These are phyloP conservation scores for Taiozyma sp. DNA, from an alignment of 1,139 yeast genomes.

Conservation along the genomic window DNA sequence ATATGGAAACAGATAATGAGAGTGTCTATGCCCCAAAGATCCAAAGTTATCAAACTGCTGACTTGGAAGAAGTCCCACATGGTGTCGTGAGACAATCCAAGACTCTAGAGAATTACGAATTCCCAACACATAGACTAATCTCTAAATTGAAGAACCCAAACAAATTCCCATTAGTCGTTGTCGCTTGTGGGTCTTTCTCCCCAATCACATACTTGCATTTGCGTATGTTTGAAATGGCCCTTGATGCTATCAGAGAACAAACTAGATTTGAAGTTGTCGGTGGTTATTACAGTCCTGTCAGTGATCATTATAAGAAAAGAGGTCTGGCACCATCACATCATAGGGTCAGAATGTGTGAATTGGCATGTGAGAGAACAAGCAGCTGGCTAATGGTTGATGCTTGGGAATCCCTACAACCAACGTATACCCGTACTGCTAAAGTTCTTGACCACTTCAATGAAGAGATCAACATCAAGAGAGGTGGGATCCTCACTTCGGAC, in stretches of 20 bases:
- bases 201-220: slow-evolving; percentile 93
- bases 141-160: slow-evolving; percentile 66
- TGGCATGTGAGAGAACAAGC: slow-evolving; percentile 95
- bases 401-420: slow-evolving; percentile 94
- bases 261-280: slow-evolving; percentile 95
- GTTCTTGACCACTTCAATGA: slow-evolving; percentile 96
- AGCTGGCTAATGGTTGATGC: slow-evolving; percentile 99
- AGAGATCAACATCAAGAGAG: slow-evolving; percentile 85
- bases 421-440: slow-evolving; percentile 89
- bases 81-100: slow-evolving; percentile 88
- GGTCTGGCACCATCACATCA: slow-evolving; percentile 88
- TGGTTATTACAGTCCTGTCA: slow-evolving; percentile 96
- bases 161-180: slow-evolving; percentile 87
- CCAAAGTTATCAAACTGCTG: slow-evolving; percentile 75
- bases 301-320: slow-evolving; percentile 88
- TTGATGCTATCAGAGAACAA: slow-evolving; percentile 89
- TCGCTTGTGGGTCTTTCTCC: slow-evolving; percentile 96
- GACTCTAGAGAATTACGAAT: slow-evolving; percentile 57
- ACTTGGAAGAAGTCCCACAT: slow-evolving; percentile 93
- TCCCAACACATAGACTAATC: slow-evolving; percentile 84
- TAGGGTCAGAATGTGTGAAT: slow-evolving; percentile 95
- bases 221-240: slow-evolving; percentile 98
- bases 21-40: slow-evolving; percentile 35
- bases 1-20: slow-evolving; percentile 7
- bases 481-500: slow-evolving; percentile 73